Percentiles rank a stretch among this genome's conserved stretches.
phyloP scores from a whole-genome alignment of 768 basidiomycete species.

The Agaricus subrufescens region DNA sequence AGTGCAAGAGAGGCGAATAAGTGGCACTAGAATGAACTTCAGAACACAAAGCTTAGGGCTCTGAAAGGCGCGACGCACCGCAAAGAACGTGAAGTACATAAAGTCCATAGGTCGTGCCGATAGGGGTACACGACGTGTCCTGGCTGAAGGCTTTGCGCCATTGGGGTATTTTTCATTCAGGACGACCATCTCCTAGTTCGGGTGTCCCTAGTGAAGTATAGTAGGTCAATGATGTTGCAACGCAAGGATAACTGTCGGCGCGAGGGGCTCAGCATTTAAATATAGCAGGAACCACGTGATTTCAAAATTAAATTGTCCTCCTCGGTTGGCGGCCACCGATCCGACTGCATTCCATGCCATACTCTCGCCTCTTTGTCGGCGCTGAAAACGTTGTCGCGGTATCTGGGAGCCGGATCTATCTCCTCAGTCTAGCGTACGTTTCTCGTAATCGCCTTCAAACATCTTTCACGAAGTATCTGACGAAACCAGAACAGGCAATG shows the following conservation, averaged over 20 bases:
- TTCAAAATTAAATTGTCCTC: neutral
- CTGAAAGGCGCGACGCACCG: constrained; percentile 33
- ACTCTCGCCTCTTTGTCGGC: constrained; percentile 40
- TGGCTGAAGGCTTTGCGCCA: neutral
- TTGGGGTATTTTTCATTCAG: constrained; percentile 17
- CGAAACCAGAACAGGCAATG: constrained; percentile 43
- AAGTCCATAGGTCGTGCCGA: constrained; percentile 58
- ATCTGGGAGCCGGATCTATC: constrained; percentile 60
- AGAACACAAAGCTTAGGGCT: neutral
- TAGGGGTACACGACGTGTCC: constrained; percentile 29
- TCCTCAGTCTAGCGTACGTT: constrained; percentile 51
- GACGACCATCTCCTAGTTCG: constrained; percentile 14
- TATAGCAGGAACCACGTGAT: neutral
- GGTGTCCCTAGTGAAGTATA: neutral
- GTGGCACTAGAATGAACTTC: constrained; percentile 39
- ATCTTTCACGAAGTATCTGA: constrained; percentile 8
- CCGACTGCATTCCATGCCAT: constrained; percentile 26
- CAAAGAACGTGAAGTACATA: constrained; percentile 68
- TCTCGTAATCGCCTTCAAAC: neutral
- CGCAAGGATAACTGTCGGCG: neutral
- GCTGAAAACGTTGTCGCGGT: constrained; percentile 34
- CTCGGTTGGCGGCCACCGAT: neutral
- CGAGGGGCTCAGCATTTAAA: neutral
- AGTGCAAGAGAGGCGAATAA: constrained; percentile 63
- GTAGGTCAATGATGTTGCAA: neutral